Evolutionary conservation across 768 basidiomycete species (phyloP), one percentile per base, ranked within the genome.

Genomic region (Fibroporia radiculosa): DNA sequence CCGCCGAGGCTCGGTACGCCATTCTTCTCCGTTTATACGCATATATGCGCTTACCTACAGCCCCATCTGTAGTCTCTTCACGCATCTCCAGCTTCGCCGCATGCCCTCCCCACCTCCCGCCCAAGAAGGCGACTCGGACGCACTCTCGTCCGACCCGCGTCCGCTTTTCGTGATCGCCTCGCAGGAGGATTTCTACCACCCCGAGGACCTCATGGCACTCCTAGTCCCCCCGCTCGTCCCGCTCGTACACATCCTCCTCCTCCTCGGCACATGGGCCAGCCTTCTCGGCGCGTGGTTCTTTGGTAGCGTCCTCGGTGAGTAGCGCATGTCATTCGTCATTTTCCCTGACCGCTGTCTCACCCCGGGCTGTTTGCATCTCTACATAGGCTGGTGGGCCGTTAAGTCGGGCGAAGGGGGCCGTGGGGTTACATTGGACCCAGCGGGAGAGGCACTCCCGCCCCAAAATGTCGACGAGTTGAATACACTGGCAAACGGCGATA

Each of bases 101-200:
- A 27, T 29, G 20, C 41, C 41, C 25, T 18, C 25, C 26, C 14
- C 42, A 23, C 14, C 19, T 4, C 23, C 22, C 6, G 39, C 3
- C 24, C n/a, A n/a, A 19, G 12, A 12, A 11, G 8, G 20, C 34
- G 50, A 50, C 29, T 48, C 48, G 67, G 77, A 56, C 34, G 34
- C 7, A 12, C 34, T 19, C 34, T 12, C 8, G 8, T 19, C 7
- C 24, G 22, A 4, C 37, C 16, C 22, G 40, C 28, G 16, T 58
- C 60, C 33, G 62, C 16, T 66, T 59, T 67, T 69, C 53, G 69
- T 71, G 38, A 81, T 84, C 37, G 52, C 62, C 1, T 58, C 64
- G 41, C 79, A 84, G 51, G 78, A 83, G 52, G 78, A 81, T 54
- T 72, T 77, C 44, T 75, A 73, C 49, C 75, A 76, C 51, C 69